phyloP scores from a whole-genome alignment of 148 eudicot genomes.

The Euryodendron excelsum region DNA sequence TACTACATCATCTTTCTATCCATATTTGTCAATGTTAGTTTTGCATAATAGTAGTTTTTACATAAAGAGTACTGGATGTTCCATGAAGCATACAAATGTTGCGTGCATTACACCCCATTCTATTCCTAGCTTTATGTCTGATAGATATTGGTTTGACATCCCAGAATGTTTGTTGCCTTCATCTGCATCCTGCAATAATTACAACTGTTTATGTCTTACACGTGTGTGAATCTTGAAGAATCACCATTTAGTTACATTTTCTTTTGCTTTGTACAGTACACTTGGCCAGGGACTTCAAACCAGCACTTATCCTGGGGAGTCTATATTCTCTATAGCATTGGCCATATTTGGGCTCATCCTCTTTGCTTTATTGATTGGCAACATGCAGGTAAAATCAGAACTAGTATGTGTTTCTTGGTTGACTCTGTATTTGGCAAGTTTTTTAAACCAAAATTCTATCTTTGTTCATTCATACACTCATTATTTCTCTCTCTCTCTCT shows the following conservation, averaged over 20 bases:
- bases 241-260: not conserved
- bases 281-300: slow-evolving; percentile 93
- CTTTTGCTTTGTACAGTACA: slow-evolving; percentile 20
- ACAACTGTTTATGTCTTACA: not conserved
- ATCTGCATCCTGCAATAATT: too few species aligned
- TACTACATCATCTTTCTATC: too few species aligned
- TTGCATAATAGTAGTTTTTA: too few species aligned
- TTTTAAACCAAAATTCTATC: not conserved
- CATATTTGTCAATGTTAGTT: too few species aligned
- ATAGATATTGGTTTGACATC: too few species aligned
- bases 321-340: slow-evolving; percentile 69
- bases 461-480: not conserved
- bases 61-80: too few species aligned
- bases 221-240: not conserved
- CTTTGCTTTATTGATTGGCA: slow-evolving; percentile 87
- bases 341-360: slow-evolving; percentile 91
- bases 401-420: not conserved
- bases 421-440: not conserved
- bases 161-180: too few species aligned
- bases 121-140: too few species aligned
- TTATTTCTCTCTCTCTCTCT: too few species aligned
- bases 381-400: slow-evolving; percentile 71
- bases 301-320: slow-evolving; percentile 88
- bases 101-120: too few species aligned
- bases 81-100: too few species aligned